Percentiles rank a stretch among this genome's conserved stretches.
Evolutionary conservation across 352 stramenopile species (phyloP).

Genomic region (Phytophthora parvispora): DNA sequence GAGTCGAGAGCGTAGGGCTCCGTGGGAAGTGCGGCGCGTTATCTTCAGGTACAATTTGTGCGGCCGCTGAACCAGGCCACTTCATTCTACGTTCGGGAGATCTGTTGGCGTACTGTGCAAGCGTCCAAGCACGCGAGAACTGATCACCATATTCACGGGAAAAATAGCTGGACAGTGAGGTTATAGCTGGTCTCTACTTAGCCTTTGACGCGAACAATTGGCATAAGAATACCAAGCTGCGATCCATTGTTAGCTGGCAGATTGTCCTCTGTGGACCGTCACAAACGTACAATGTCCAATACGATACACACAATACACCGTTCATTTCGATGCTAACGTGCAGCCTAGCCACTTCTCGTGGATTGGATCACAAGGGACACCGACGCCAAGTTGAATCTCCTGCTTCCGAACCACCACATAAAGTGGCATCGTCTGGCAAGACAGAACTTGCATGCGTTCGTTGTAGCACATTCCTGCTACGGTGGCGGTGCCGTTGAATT

Average conservation of each 20-base stretch:
- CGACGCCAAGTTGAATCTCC: slow-evolving; percentile 30
- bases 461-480: slow-evolving; percentile 22
- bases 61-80: background rate
- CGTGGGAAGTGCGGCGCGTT: background rate
- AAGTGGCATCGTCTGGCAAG: slow-evolving; percentile 14
- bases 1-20: background rate
- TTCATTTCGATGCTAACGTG: background rate
- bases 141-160: no score
- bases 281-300: no score
- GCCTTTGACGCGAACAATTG: background rate
- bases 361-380: slow-evolving; percentile 19
- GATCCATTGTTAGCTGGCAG: no score
- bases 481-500: background rate
- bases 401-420: slow-evolving; percentile 22
- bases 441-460: slow-evolving; percentile 25
- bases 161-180: background rate
- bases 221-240: background rate
- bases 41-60: background rate
- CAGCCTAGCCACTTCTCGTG: slow-evolving; percentile 44
- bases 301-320: no score
- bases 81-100: background rate
- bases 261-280: no score
- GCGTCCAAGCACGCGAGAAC: background rate
- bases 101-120: background rate
- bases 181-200: background rate